Base-by-base conservation (phyloP, 208 protist genomes). In the Borovskyia barvae region DNA sequence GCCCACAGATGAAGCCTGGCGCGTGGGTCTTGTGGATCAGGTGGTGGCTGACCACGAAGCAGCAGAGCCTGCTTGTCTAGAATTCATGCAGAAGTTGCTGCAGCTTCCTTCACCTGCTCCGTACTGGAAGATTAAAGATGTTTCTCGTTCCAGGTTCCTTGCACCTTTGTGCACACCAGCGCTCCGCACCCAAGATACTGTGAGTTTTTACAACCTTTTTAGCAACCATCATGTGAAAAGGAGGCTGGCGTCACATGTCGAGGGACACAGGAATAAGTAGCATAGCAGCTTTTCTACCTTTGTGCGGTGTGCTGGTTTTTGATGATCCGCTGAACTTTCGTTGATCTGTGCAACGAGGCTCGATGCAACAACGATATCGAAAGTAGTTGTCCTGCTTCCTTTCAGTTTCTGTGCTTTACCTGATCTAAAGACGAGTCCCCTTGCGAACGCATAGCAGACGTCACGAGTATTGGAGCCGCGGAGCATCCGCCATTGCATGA, bases 81-180 rank as follows among this genome's bases (percentile, higher is more conserved):
- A 81, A 41, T 61, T 79, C n/a, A 72, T 86, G 40, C 76, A 88
- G 24, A 74, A 67, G 59, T 45, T 75, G 11, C 61, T 90, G 19
- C 64, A 73, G n/a, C 33, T 66, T 14, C 75, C 75, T 11, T 77
- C 75, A 0, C 71, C 75, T 1, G 72, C 65, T 24, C 78, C 82
- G 0, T 89, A 74, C 53, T 93, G 82, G 82, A 63, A 83, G 36
- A 68, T 80, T 22, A 90, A 90, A 66, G 78, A 88, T 42, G 35
- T 61, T 26, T 77, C 68, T 17, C 58, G 86, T 1, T 62, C 67
- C 30, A 49, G 54, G 2, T 47, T 90, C 17, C 51, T 93, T 2
- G 64, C 77, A 15, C 82, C 80, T 1, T 64, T 93, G 1, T 76
- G 66, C 55, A 82, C 75, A 1, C 69, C 40, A 6, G 75, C 67